phyloP scores from a whole-genome alignment of 139 green algal species.

The Bryopsis sp. region DNA sequence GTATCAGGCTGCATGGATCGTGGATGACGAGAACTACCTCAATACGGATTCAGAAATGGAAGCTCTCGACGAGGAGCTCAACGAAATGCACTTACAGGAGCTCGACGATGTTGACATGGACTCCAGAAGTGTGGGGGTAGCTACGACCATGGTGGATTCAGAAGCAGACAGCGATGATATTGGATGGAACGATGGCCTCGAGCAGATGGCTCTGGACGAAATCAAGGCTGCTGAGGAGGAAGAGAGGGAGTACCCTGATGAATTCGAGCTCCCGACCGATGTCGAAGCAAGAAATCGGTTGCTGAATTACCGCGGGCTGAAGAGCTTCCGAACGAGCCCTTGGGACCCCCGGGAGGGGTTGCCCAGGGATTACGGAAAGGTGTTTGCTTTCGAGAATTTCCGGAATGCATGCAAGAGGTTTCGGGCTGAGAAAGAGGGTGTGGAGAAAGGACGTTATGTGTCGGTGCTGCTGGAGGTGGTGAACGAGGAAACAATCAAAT shows the following conservation, averaged over 20 bases:
- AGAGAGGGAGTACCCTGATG: slow-evolving; percentile 78
- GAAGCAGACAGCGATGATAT: slow-evolving; percentile 30
- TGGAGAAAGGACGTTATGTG: background rate
- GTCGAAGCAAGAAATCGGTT: slow-evolving; percentile 49
- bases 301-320: slow-evolving; percentile 61
- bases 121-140: too few relatives aligned
- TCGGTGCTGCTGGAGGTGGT: background rate
- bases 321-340: slow-evolving; percentile 72
- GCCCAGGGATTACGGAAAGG: slow-evolving; percentile 74
- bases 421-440: slow-evolving; percentile 29
- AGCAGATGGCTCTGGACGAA: slow-evolving; percentile 18
- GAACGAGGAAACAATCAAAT: background rate
- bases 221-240: slow-evolving; percentile 32
- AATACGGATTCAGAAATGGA: slow-evolving; percentile 31
- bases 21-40: slow-evolving; percentile 48
- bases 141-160: too few relatives aligned
- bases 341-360: slow-evolving; percentile 88
- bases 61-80: too few relatives aligned
- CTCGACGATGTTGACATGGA: too few relatives aligned
- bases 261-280: slow-evolving; percentile 73
- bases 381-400: slow-evolving; percentile 94
- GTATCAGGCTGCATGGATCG: slow-evolving; percentile 91
- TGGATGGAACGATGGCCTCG: slow-evolving; percentile 7
- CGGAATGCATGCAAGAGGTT: slow-evolving; percentile 49
- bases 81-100: too few relatives aligned